Conservation (phyloP, 805 yeast species). For the Kurtzmaniella cleridarum region DNA sequence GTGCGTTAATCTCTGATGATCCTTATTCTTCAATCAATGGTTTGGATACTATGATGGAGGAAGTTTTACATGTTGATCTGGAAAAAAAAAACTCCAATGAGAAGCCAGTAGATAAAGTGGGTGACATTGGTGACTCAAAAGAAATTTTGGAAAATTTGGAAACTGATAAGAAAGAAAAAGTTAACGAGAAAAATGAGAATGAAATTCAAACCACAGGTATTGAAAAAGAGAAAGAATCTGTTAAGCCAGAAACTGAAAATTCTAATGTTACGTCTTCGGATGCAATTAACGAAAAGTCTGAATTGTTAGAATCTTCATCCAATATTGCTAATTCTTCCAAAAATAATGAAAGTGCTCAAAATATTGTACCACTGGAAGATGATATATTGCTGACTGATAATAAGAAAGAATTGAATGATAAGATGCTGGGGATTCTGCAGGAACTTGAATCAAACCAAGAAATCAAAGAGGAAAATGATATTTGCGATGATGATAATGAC, state of each 20-base stretch:
- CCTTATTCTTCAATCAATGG: slow-evolving; percentile 43
- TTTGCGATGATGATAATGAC: too few species aligned
- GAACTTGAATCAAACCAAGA: too few species aligned
- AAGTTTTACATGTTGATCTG: slow-evolving; percentile 33
- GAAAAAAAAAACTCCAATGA: slow-evolving; percentile 2
- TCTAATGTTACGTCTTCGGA: background rate
- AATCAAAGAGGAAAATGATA: too few species aligned
- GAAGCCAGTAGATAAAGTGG: background rate
- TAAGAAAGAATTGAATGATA: too few species aligned
- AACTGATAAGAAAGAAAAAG: background rate
- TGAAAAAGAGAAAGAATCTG: background rate
- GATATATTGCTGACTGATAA: too few species aligned
- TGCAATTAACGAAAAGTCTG: too few species aligned
- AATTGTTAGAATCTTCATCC: too few species aligned
- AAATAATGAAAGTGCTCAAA: too few species aligned
- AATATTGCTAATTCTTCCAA: too few species aligned
- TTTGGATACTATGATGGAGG: slow-evolving; percentile 45
- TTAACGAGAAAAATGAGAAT: background rate
- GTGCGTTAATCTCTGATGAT: slow-evolving; percentile 50
- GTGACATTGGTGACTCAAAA: background rate
- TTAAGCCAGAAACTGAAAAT: background rate
- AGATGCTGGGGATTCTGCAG: too few species aligned
- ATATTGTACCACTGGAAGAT: too few species aligned
- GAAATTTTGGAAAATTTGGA: background rate
- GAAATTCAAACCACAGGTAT: background rate